Conservation (phyloP, 228 moss, liverwort and hornwort species). For the Sphagnum magellanicum region DNA sequence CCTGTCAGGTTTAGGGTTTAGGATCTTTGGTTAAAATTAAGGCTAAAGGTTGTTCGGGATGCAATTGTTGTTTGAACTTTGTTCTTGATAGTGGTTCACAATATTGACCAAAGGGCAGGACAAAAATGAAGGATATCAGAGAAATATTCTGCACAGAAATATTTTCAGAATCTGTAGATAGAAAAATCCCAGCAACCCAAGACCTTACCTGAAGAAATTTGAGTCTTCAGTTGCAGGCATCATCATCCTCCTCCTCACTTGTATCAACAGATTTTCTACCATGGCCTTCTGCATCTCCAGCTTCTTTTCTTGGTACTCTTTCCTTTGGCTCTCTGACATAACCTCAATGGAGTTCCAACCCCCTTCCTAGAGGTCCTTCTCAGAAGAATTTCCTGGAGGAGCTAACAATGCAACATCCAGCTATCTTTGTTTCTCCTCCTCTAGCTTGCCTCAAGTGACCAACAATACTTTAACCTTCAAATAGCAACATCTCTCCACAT, state of each 20-base stretch:
- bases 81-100: too few species aligned
- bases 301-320: conserved; percentile 94
- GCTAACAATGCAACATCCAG: conserved; percentile 33
- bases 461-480: conserved; percentile 80
- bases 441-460: conserved; percentile 78
- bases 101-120: too few species aligned
- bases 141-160: too few species aligned
- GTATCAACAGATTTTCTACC: conserved; percentile 97
- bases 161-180: too few species aligned
- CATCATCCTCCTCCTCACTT: conserved; percentile 76
- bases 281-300: conserved; percentile 97
- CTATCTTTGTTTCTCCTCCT: conserved; percentile 90
- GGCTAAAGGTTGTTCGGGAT: too few species aligned
- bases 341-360: conserved; percentile 31
- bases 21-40: too few species aligned
- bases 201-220: conserved; percentile 54
- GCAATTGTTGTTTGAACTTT: too few species aligned
- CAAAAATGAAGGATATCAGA: too few species aligned
- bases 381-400: conserved; percentile 58
- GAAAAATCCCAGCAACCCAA: too few species aligned
- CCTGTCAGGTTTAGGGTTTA: conserved; percentile 18
- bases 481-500: conserved; percentile 50
- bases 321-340: conserved; percentile 79
- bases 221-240: conserved; percentile 67
- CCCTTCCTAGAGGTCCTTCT: conserved; percentile 68